phyloP scores from a whole-genome alignment of 306 rosid species.

The Acacia acuminata region DNA sequence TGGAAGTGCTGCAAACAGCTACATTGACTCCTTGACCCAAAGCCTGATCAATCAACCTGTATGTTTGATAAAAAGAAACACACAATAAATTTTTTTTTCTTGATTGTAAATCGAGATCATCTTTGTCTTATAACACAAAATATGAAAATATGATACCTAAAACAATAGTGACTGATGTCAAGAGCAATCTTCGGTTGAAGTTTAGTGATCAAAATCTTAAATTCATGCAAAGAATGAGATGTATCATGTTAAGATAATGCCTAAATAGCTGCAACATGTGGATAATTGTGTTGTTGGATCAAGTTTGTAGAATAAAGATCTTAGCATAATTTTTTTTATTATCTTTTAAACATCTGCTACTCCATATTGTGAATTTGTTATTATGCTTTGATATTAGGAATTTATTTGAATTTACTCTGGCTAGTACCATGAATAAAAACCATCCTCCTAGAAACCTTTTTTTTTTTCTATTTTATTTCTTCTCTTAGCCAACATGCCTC shows the following conservation, averaged over 20 bases:
- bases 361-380: too few species aligned
- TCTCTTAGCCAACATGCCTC: neutral
- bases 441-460: too few species aligned
- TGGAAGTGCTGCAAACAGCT: constrained; percentile 98
- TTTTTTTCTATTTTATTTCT: neutral
- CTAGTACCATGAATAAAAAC: too few species aligned
- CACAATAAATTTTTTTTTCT: neutral
- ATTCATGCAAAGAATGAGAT: neutral
- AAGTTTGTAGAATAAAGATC: too few species aligned
- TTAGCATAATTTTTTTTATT: too few species aligned
- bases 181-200: neutral
- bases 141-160: neutral
- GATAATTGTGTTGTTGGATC: too few species aligned
- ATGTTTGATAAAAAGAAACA: constrained; percentile 34
- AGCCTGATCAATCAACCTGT: constrained; percentile 93
- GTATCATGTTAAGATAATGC: neutral
- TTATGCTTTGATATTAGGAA: too few species aligned
- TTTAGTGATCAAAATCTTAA: constrained; percentile 4
- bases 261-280: too few species aligned
- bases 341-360: too few species aligned
- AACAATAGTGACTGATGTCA: neutral
- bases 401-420: too few species aligned
- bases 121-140: constrained; percentile 13
- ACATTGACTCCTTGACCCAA: constrained; percentile 83
- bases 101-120: constrained; percentile 3